Base-by-base conservation (phyloP, 257 asterid genomes). In the Cinchona pubescens region DNA sequence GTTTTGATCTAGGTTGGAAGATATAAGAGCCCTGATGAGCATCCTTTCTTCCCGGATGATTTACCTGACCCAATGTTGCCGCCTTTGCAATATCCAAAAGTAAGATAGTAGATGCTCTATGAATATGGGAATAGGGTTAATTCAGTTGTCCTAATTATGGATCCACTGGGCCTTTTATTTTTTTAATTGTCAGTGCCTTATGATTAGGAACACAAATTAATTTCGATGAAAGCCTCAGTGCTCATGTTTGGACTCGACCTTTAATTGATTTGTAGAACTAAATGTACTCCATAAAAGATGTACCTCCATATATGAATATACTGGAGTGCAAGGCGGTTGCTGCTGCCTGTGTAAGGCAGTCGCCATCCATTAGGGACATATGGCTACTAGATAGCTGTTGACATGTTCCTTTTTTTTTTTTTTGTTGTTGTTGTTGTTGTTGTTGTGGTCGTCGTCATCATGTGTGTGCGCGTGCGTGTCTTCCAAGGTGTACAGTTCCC, bases 1-100 rank as follows among this genome's bases (percentile, higher is more conserved):
- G 63, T 71, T 53, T 66, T 42, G 51, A 64, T 70, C 49, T 67
- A 94, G 99, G 93, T 89, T 82, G 99, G 99, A 79, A 83, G 99
- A 82, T 95, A 89, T 79, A 86, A 80, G 78, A 86, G 93, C 78
- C 99, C 99, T 1, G 99, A 92, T 25, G 99, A 95, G 89, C 98
- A 91, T 78, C 93, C 99, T 66, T 95, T 92, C 86, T 92, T 92
- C 82, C 96, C 96, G 3, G 80, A 86, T 76, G 89, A 78, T 67
- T 73, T 89, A 64, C 88, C 94, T 1, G 85, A 88, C 66, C 88
- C 96, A 27, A 27, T 95, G 79, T 78, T 95, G 82, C 98, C 98
- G 7, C 98, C 98, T 43, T 79, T 95, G 76, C 81, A 91, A 77
- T 95, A 90, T 83, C 98, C 98, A 62, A 88, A 40, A 92, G 99